Base-by-base conservation (phyloP, 2,329 filamentous ascomycete genomes). In the Davidsoniella virescens region DNA sequence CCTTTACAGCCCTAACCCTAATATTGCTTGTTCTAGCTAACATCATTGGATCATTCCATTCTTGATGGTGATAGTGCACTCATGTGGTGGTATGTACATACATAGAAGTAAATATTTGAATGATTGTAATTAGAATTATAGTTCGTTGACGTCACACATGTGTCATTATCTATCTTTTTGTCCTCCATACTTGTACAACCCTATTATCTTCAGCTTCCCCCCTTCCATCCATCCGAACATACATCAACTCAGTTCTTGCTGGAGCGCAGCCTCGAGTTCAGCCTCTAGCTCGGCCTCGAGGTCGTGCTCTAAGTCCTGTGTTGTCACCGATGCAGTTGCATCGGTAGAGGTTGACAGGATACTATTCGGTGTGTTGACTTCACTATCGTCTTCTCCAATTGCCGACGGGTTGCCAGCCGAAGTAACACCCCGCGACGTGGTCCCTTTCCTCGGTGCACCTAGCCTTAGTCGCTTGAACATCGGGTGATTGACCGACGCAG, bases 281-380 rank as follows among this genome's bases (percentile, higher is more conserved):
- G 76, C 76, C 58, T 78, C 65, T 60, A 83, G 67, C 57, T 80
- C 78, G 37, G 75, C 73, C 61, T 80, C 80, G 46, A 81, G 62
- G 57, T 80, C 77, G 40, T 68, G 69, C n/a, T 62, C 62, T 6
- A 61, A 61, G 39, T 62, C 60, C n/a, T 61, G 61, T 6, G 45
- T 33, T 29, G 57, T 57, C 5, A 55, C 52, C 16, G 52, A 60
- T 20, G 54, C 60, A 55, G 40, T 61, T 58, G 47, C 65, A 23
- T 69, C 68, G 6, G 69, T 68, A n/a, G 57, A 64, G 48, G 62
- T 68, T 23, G 62, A 63, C 1, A 63, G 64, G 0, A 66, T 65
- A 46, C 65, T 70, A 1, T 66, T 66, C 14, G 70, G 59, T 44
- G 64, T 63, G 42, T 59, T 64, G 9, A 59, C 62, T 44, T 64